phyloP scores from a whole-genome alignment of 306 rosid species.

The Inga oerstediana region DNA sequence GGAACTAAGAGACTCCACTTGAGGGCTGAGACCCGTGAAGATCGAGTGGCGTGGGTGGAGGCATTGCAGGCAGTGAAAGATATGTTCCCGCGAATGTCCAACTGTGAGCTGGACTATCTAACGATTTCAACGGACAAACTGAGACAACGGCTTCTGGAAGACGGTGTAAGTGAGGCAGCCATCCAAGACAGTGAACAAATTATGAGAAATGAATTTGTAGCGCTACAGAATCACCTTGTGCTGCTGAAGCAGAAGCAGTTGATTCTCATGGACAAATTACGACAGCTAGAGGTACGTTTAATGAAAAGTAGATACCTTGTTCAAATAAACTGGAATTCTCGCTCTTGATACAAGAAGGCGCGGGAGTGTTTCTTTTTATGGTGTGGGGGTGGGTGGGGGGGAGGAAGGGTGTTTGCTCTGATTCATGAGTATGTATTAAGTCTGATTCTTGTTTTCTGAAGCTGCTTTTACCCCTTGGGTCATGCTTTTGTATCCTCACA shows the following conservation, averaged over 20 bases:
- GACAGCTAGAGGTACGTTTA: conserved; percentile 86
- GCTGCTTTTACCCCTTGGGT: background rate
- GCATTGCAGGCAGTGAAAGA: conserved; percentile 91
- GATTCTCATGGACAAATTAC: conserved; percentile 73
- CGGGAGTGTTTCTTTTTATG: background rate
- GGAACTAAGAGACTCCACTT: conserved; percentile 93
- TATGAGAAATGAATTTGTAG: conserved; percentile 77
- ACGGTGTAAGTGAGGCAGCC: conserved; percentile 68
- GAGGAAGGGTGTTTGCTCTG: background rate
- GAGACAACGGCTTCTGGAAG: conserved; percentile 67
- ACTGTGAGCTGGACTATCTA: conserved; percentile 73
- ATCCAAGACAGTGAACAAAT: conserved; percentile 85
- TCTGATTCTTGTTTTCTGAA: conserved; percentile 22
- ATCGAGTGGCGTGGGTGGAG: conserved; percentile 82
- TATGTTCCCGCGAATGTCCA: conserved; percentile 90
- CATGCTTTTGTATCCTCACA: conserved; percentile 7
- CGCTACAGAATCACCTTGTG: conserved; percentile 74
- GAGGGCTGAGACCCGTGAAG: conserved; percentile 82
- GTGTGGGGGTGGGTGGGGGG: background rate
- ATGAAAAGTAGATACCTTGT: conserved; percentile 49
- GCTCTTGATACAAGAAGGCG: conserved; percentile 27
- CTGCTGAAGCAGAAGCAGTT: conserved; percentile 87
- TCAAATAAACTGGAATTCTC: conserved; percentile 37
- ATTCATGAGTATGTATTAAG: background rate
- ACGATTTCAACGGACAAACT: conserved; percentile 77